Percentiles rank a stretch among this genome's conserved stretches.
These are phyloP conservation scores for Penicillium fimorum DNA, from an alignment of 495 filamentous ascomycete species.

Conservation along the genomic window DNA sequence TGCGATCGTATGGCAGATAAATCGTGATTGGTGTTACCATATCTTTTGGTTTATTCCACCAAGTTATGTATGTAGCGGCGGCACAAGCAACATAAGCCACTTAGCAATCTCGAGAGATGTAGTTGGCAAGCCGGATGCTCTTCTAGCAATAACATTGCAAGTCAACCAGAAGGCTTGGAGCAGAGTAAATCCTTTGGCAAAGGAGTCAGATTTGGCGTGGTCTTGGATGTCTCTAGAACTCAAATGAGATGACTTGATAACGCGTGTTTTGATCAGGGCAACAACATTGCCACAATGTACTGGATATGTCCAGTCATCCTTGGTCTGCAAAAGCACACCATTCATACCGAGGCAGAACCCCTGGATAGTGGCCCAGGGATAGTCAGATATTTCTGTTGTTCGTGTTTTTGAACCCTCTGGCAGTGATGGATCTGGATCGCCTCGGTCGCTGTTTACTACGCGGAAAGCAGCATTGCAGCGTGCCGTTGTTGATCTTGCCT, in stretches of 20 bases:
- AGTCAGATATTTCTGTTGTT: background rate
- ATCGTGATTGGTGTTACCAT: no score
- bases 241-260: constrained; percentile 10
- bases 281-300: constrained; percentile 7
- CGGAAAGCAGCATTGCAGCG: constrained; percentile 9
- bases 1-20: no score
- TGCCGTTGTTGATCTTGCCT: background rate
- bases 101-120: no score
- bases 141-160: constrained; percentile 12
- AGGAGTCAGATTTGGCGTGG: constrained; percentile 17
- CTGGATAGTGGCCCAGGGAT: constrained; percentile 1
- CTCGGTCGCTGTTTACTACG: background rate
- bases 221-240: constrained; percentile 14
- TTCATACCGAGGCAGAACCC: constrained; percentile 13
- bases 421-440: background rate
- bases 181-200: constrained; percentile 17
- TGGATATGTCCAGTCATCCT: constrained; percentile 12
- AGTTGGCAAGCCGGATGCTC: background rate
- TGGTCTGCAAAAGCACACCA: constrained; percentile 9
- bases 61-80: no score
- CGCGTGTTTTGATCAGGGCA: constrained; percentile 10
- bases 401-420: background rate
- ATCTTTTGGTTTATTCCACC: no score
- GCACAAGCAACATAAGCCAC: no score
- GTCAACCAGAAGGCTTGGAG: constrained; percentile 11